phyloP scores from a whole-genome alignment of 2,329 filamentous ascomycete species.

The Fusarium palustre region DNA sequence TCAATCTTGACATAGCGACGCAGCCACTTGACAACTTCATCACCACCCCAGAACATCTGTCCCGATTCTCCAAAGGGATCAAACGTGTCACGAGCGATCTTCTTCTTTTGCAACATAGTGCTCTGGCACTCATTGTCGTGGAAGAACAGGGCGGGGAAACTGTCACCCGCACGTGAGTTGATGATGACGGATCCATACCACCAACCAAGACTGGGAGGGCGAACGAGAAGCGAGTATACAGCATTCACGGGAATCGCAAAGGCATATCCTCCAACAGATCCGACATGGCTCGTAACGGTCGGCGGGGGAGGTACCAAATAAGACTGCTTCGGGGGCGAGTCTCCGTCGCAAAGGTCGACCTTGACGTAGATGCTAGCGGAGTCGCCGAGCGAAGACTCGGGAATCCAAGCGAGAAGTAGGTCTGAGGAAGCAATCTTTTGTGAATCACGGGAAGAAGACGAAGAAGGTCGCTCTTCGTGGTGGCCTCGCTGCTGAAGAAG shows the following conservation, averaged over 20 bases:
- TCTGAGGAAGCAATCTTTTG: slow-evolving; percentile 70
- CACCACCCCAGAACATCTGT: slow-evolving; percentile 96
- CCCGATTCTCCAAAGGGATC: slow-evolving; percentile 89
- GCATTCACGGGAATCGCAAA: slow-evolving; percentile 92
- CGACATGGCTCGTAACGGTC: slow-evolving; percentile 80
- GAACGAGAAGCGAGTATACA: slow-evolving; percentile 89
- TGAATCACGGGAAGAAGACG: slow-evolving; percentile 50
- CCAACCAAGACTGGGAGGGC: slow-evolving; percentile 95
- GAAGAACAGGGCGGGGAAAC: slow-evolving; percentile 96
- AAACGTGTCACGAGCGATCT: slow-evolving; percentile 83
- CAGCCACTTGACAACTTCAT: slow-evolving; percentile 93
- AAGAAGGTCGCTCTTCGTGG: slow-evolving; percentile 53
- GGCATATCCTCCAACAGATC: slow-evolving; percentile 81
- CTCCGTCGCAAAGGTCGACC: slow-evolving; percentile 86
- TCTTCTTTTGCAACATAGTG: slow-evolving; percentile 94
- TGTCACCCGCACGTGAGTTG: slow-evolving; percentile 90
- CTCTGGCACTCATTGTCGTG: slow-evolving; percentile 97
- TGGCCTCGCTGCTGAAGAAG: slow-evolving; percentile 87
- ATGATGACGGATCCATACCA: slow-evolving; percentile 98
- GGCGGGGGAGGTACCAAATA: slow-evolving; percentile 94
- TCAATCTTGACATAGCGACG: slow-evolving; percentile 86
- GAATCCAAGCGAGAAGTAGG: slow-evolving; percentile 91
- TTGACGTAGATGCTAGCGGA: slow-evolving; percentile 92
- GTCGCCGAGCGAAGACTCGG: slow-evolving; percentile 88
- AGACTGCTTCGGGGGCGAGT: slow-evolving; percentile 84